Evolutionary conservation across 116 monocot genomes (phyloP), one percentile per base, ranked within the genome.

Genomic region (Posidonia oceanica): DNA sequence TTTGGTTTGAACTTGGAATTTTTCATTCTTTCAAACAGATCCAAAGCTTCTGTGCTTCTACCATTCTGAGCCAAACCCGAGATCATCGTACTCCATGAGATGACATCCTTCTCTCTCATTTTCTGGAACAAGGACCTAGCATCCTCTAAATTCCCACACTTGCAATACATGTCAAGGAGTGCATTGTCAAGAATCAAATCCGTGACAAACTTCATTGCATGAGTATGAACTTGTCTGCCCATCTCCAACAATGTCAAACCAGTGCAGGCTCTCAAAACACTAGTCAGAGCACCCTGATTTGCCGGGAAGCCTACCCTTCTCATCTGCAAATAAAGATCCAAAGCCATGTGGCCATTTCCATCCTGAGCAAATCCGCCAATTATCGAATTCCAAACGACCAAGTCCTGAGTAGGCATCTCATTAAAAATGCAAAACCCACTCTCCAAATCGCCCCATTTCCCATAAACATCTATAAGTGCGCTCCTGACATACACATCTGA

Each of bases 21-120:
- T 44, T 78, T 79, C 88, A 84, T 93, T 20, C 52, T 70, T 1
- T 81, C 76, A 42, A 88, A 93, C 5, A 86, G 77, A 20, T 52
- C 61, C 75, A 88, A 63, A 18, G 93, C 84, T 21, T 83, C 87
- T 21, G 61, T n/a, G 54, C 85, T 84, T 67, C 70, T 74, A 41
- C 86, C 93, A 52, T 88, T 93, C 75, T 86, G 88, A 39, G 86
- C 93, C 63, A 93, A 69, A 17, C 93, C 88, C 0, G 88, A 82
- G 14, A 93, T 88, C 84, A 93, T 88, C 2, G 88, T 88, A 61
- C 93, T 93, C 88, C 93, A 93, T 13, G 84, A 93, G 39, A 93
- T 86, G 44, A 93, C 84, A 74, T 93, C 93, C 69, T 69, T 82
- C 64, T 73, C 74, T 1, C 4, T 15, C 84, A 88, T 88, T 68